Evolutionary conservation across 768 basidiomycete species (phyloP), one percentile per base, ranked within the genome.

Genomic region (Mycena floridula): DNA sequence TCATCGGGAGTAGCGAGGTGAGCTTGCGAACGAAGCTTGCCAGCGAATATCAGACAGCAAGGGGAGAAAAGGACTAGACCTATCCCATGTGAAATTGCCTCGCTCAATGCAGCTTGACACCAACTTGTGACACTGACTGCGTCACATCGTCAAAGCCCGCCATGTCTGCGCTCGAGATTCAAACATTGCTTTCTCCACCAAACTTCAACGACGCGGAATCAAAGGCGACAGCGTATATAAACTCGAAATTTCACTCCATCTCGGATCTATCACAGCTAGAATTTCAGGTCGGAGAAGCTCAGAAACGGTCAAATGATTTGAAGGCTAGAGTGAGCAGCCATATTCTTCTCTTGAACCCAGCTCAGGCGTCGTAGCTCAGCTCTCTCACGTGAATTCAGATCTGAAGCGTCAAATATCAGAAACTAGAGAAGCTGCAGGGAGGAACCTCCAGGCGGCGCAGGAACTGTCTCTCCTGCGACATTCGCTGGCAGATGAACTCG

Each of bases 381-480:
- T 84, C 51, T 57, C 65, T 37, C 57, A 66, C 30, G 88, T 85
- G 9, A 66, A 74, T 53, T 62, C 62, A 12, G 60, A 64, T 23
- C 56, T 84, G 18, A 68, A 77, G 38, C 43, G 53, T 2, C 56
- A 82, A 13, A 64, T 86, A 6, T 54, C 64, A 3, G 59, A 72
- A 32, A 76, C 82, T 3, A 75, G 75, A 30, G 50, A 60, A 9
- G 59, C 67, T 18, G 73, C 77, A 2, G 59, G 75, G 42, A 58
- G 62, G 20, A 69, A 82, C 25, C 65, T 88, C 26, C 67, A 73
- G 42, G 73, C 78, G 7, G 86, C 87, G 0, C 82, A 88, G 55
- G 80, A 84, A 45, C 67, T 91, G 30, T 81, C 88, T 1, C 69
- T 87, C n/a, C 63, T 84, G 25, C 74, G 91, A 21, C 87, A 91